A percentile compares a stretch with the other conserved stretches of the same genome.
These are phyloP conservation scores for Punctularia strigosozonata DNA, from an alignment of 768 basidiomycete species.

Conservation along the genomic window DNA sequence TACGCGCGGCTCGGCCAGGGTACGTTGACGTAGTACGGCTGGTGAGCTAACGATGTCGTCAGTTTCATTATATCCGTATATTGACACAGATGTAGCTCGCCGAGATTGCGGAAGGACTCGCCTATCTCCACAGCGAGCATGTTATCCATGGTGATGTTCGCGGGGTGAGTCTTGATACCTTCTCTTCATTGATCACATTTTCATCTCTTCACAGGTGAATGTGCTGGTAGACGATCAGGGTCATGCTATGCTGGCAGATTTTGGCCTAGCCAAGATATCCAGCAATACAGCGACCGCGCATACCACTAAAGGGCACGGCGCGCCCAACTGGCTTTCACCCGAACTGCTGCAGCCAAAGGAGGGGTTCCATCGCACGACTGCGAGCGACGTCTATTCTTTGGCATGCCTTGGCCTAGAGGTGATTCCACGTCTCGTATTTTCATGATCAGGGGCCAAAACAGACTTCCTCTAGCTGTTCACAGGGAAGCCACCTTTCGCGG, in stretches of 20 bases:
- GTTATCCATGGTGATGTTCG: not conserved
- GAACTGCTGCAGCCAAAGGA: not conserved
- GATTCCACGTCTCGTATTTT: too few species aligned
- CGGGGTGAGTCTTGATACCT: not conserved
- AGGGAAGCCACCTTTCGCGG: too few species aligned
- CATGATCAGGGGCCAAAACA: too few species aligned
- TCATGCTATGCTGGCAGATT: conserved; percentile 23
- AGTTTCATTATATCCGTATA: too few species aligned
- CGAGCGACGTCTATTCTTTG: not conserved
- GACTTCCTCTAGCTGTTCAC: too few species aligned
- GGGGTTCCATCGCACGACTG: not conserved
- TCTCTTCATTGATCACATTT: too few species aligned
- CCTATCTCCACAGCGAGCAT: not conserved
- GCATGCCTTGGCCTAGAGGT: not conserved
- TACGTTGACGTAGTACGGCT: not conserved
- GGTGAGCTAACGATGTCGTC: too few species aligned
- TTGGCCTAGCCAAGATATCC: conserved; percentile 20
- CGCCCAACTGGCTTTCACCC: conserved; percentile 26
- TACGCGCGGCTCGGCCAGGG: not conserved
- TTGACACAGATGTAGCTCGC: not conserved
- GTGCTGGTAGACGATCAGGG: conserved; percentile 20
- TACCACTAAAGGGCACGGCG: conserved; percentile 16
- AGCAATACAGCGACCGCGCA: conserved; percentile 16
- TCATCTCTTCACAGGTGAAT: too few species aligned
- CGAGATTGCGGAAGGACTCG: not conserved